Evolutionary conservation across 768 basidiomycete genomes (phyloP), one percentile per base, ranked within the genome.

Genomic region (Collybia nuda): DNA sequence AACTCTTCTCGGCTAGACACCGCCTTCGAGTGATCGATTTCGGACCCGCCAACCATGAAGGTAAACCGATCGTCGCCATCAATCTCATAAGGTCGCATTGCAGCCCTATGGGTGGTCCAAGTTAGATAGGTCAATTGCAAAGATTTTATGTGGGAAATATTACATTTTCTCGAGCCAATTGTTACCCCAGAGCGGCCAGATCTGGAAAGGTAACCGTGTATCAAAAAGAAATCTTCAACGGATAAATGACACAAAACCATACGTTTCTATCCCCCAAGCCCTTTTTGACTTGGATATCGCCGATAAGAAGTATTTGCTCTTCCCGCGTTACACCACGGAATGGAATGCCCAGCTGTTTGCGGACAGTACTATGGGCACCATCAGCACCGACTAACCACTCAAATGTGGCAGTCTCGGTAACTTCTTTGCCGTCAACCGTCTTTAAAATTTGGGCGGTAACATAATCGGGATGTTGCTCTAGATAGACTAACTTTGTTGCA

Each of bases 371-470:
- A 24, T 66, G 68, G 1, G 73, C 76, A 5, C 76, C 76, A 56
- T 79, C 77, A 0, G 72, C 63, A 6, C 77, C 77, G 47, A 79
- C 62, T 47, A 78, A 61, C 62, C 67, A 78, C 6, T 65, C 66
- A 40, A 63, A 71, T 3, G 47, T 51, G 6, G 59, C 43, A 9
- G 58, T 51, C 53, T 78, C 76, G 6, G 26, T 40, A 8, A 54
- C 59, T 17, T 59, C 60, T 35, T 37, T 51, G 36, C 52, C 47
- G 32, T 32, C 14, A 14, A 5, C 58, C 64, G 6, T 55, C 26
- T 64, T 62, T 22, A 67, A 28, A 3, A 80, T 50, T 8, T 66
- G 65, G 6, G 71, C 77, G 9, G 62, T 53, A 6, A 80, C 73
- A 28, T 52, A 52, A 26, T 68, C 65, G 1, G 63, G 60, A 7